These are phyloP conservation scores for Russula abietina DNA, from an alignment of 768 basidiomycete genomes.

Conservation along the genomic window DNA sequence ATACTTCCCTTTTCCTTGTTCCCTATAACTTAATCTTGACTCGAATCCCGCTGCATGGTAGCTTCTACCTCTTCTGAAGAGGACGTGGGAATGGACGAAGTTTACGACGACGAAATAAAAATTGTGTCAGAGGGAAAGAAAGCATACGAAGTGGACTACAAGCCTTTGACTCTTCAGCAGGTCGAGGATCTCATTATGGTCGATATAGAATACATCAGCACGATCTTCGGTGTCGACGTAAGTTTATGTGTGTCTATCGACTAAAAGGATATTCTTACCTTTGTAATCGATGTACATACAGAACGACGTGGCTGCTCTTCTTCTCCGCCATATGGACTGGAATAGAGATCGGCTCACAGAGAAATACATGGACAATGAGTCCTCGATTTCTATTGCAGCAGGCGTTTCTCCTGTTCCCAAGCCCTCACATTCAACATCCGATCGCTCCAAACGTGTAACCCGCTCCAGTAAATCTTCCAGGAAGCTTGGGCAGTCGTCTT, in stretches of 20 bases:
- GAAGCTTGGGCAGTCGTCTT: slow-evolving; percentile 23
- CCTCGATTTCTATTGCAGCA: slow-evolving; percentile 62
- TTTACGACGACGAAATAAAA: slow-evolving; percentile 58
- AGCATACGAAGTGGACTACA: slow-evolving; percentile 84
- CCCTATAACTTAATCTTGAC: slow-evolving; percentile 23
- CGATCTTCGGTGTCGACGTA: slow-evolving; percentile 86
- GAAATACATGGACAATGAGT: slow-evolving; percentile 92
- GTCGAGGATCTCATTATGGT: slow-evolving; percentile 73
- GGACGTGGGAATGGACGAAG: slow-evolving; percentile 64
- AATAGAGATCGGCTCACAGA: slow-evolving; percentile 96
- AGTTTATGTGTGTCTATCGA: slow-evolving; percentile 32
- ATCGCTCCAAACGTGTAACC: slow-evolving; percentile 33
- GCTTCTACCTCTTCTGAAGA: slow-evolving; percentile 45
- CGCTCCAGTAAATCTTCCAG: slow-evolving; percentile 28
- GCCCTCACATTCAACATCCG: slow-evolving; percentile 28
- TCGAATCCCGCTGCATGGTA: slow-evolving; percentile 27
- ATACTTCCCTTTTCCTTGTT: slow-evolving; percentile 25
- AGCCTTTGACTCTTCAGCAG: slow-evolving; percentile 61
- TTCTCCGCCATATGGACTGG: slow-evolving; percentile 84
- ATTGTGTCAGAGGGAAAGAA: slow-evolving; percentile 47
- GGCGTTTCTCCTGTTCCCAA: slow-evolving; percentile 55
- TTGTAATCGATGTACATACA: slow-evolving; percentile 29
- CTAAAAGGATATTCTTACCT: not conserved
- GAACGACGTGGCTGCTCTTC: slow-evolving; percentile 63
- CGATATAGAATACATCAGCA: slow-evolving; percentile 82